phyloP scores from a whole-genome alignment of 2,329 filamentous ascomycete genomes.

The Verticillium zaregamsianum region DNA sequence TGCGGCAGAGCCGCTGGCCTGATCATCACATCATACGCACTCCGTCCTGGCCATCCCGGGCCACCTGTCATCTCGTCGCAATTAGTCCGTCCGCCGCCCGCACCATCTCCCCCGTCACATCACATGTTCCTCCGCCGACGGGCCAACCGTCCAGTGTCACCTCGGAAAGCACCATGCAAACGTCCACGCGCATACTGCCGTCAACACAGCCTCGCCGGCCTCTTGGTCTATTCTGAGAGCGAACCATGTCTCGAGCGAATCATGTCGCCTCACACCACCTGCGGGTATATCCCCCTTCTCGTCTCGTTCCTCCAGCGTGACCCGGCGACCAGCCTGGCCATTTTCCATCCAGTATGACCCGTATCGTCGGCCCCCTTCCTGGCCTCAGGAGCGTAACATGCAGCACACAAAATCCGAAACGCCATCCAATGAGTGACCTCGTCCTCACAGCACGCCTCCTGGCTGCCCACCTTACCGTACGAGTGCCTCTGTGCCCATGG shows the following conservation, averaged over 20 bases:
- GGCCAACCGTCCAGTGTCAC: not conserved
- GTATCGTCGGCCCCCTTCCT: not conserved
- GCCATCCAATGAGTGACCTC: not conserved
- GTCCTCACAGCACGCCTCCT: no score
- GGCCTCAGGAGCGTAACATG: not conserved
- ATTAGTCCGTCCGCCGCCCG: not conserved
- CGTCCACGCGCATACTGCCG: not conserved
- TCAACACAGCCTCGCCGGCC: not conserved
- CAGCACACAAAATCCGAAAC: not conserved
- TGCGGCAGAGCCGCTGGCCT: not conserved
- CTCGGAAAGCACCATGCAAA: not conserved
- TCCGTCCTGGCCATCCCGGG: not conserved
- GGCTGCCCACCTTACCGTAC: not conserved
- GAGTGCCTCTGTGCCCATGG: not conserved
- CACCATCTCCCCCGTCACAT: not conserved
- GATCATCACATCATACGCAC: not conserved
- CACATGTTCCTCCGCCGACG: not conserved
- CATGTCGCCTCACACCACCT: not conserved
- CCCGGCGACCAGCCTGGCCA: not conserved
- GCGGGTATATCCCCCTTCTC: not conserved
- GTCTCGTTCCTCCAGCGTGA: not conserved
- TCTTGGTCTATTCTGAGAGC: not conserved
- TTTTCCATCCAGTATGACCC: not conserved
- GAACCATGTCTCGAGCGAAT: not conserved
- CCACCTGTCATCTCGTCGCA: not conserved